Percentiles rank a stretch among this genome's conserved stretches.
phyloP scores from a whole-genome alignment of 2,329 filamentous ascomycete species.

The Ophiostoma quercus region DNA sequence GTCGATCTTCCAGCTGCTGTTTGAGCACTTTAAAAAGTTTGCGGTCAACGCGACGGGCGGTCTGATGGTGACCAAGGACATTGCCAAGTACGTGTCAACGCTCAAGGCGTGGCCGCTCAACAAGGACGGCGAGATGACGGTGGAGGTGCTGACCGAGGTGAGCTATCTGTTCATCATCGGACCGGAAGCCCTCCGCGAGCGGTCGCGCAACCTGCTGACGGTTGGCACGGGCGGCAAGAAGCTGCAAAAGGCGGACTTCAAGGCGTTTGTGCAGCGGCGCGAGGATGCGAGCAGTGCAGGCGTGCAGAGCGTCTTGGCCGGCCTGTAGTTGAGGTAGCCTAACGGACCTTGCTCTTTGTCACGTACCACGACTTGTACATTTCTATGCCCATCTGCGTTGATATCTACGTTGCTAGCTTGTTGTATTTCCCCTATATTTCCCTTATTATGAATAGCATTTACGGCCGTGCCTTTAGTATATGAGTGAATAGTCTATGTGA shows the following conservation, averaged over 20 bases:
- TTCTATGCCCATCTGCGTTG: background rate
- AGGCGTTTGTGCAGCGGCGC: constrained; percentile 75
- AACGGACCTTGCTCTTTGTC: background rate
- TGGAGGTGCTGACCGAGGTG: constrained; percentile 88
- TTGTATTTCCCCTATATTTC: background rate
- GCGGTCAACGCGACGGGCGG: constrained; percentile 88
- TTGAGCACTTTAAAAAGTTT: constrained; percentile 94
- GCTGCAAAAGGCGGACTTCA: constrained; percentile 64
- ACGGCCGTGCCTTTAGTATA: background rate
- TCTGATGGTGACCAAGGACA: constrained; percentile 92
- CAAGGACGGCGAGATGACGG: constrained; percentile 60
- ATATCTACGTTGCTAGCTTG: background rate
- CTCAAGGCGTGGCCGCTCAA: constrained; percentile 75
- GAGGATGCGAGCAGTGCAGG: constrained; percentile 71
- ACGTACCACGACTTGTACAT: background rate
- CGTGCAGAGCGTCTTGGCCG: constrained; percentile 29
- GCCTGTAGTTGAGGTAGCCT: constrained; percentile 23
- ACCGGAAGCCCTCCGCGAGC: constrained; percentile 67
- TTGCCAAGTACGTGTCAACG: constrained; percentile 84
- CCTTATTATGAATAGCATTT: background rate
- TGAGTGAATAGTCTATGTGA: background rate
- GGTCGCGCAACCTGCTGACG: constrained; percentile 52
- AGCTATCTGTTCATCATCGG: constrained; percentile 94
- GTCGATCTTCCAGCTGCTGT: constrained; percentile 68
- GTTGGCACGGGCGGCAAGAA: constrained; percentile 45